Base-by-base conservation (phyloP, 140 eudicot species). In the Senecio squalidus region DNA sequence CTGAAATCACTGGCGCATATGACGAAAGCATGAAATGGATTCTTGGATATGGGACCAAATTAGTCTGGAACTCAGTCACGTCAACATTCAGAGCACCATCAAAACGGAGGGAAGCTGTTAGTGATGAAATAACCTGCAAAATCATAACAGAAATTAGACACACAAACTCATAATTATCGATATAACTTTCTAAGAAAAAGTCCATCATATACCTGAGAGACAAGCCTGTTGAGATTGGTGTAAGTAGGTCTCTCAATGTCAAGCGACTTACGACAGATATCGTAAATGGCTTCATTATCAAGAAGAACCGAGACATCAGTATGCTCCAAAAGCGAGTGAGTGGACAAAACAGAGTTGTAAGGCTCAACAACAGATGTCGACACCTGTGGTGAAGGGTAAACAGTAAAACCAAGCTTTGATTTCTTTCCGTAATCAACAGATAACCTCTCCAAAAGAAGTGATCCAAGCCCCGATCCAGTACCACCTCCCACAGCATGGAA, bases 401-500 rank as follows among this genome's bases (percentile, higher is more conserved):
- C 86, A 22, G 94, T 84, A 55, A 84, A 84, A 6, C 94, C 94
- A 18, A 84, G 79, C 74, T 84, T 84, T 2, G 94, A 84, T 66
- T 83, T 83, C 80, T 83, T 83, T 27, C 93, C 94, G 8, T 84
- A 84, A 50, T 84, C 94, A 0, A 85, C 94, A 0, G 89, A 81
- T 15, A 85, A 66, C 66, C 89, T 81, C 50, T 81, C 89, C 3
- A 82, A 78, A 52, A 82, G 66, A 18, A 85, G 72, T 27, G 84
- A 82, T 34, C 89, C 86, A 9, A 85, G 76, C 0, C 95, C 86
- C 28, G 95, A 85, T 18, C 95, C 95, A 53, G 95, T 85, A 0
- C 95, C 95, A 53, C 95, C 95, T 13, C 95, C 95, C 0, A 85
- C 95, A 10, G 95, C 95, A 29, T 85, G 95, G 52, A 85, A 85